Evolutionary conservation across 2,329 filamentous ascomycete species (phyloP).

Genomic region (Rutstroemia sp.): DNA sequence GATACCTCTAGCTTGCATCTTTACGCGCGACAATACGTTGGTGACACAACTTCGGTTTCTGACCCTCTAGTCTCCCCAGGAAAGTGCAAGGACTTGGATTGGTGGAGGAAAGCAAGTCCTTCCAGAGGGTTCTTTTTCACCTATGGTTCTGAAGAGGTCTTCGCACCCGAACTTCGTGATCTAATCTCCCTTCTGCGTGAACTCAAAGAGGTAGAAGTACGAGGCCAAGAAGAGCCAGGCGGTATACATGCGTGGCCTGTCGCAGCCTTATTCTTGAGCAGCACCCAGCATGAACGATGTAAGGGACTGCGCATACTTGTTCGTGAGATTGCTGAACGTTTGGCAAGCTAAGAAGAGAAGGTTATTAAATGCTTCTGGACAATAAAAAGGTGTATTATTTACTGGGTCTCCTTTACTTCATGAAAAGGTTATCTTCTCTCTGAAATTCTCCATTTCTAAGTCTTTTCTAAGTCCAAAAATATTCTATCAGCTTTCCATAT

Average conservation of each 20-base stretch:
- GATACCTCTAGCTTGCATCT: constrained; percentile 56
- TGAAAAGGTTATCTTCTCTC: not conserved
- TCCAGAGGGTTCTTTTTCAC: constrained; percentile 59
- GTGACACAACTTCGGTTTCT: constrained; percentile 38
- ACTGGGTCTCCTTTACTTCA: not conserved
- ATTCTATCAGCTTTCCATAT: not conserved
- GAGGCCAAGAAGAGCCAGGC: constrained; percentile 47
- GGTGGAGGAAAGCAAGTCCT: constrained; percentile 63
- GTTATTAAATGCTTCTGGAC: too few relatives aligned
- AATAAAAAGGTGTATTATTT: too few relatives aligned
- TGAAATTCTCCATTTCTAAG: not conserved
- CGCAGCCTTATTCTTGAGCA: constrained; percentile 49
- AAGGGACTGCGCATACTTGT: constrained; percentile 38
- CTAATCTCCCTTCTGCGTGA: constrained; percentile 49
- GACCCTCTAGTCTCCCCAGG: constrained; percentile 64
- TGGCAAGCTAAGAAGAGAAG: not conserved
- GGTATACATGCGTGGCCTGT: constrained; percentile 82
- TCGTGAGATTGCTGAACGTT: constrained; percentile 3
- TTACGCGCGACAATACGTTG: constrained; percentile 65
- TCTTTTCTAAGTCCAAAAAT: not conserved
- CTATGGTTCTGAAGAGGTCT: constrained; percentile 72
- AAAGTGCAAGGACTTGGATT: constrained; percentile 53
- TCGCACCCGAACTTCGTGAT: constrained; percentile 60
- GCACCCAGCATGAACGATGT: constrained; percentile 40
- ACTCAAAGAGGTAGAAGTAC: constrained; percentile 35